Percentiles rank a stretch among this genome's conserved stretches.
Evolutionary conservation across 2,329 filamentous ascomycete species (phyloP).

Genomic region (Dactylonectria estremocensis): DNA sequence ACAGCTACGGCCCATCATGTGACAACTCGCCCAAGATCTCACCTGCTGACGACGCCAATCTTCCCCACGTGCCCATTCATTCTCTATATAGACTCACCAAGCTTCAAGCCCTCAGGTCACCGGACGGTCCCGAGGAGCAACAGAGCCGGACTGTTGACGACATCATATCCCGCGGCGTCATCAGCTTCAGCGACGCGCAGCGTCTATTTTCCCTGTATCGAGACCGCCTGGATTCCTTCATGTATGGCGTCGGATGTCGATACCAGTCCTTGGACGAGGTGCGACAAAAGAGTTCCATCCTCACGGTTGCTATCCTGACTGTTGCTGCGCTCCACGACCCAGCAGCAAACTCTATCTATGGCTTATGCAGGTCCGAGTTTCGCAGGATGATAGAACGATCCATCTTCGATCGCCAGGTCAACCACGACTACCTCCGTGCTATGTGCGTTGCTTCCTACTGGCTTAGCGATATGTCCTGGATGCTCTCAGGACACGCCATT

Average conservation of each 20-base stretch:
- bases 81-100: slow-evolving; percentile 55
- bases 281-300: slow-evolving; percentile 67
- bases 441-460: slow-evolving; percentile 75
- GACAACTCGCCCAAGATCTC: slow-evolving; percentile 37
- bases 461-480: slow-evolving; percentile 75
- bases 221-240: slow-evolving; percentile 64
- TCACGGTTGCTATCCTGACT: slow-evolving; percentile 70
- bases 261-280: slow-evolving; percentile 65
- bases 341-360: slow-evolving; percentile 65
- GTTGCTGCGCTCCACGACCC: slow-evolving; percentile 72
- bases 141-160: slow-evolving; percentile 40
- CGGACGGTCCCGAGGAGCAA: slow-evolving; percentile 36
- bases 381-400: slow-evolving; percentile 66
- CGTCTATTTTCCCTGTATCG: slow-evolving; percentile 66
- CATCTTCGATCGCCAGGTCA: slow-evolving; percentile 54
- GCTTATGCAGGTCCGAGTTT: slow-evolving; percentile 68
- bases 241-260: slow-evolving; percentile 65
- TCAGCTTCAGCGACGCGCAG: slow-evolving; percentile 63
- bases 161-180: slow-evolving; percentile 55
- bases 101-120: slow-evolving; percentile 51
- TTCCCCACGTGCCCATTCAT: slow-evolving; percentile 54
- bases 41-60: slow-evolving; percentile 47
- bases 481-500: slow-evolving; percentile 67
- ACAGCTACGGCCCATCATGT: slow-evolving; percentile 31
- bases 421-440: slow-evolving; percentile 69